A percentile compares a stretch with the other conserved stretches of the same genome.
Evolutionary conservation across 805 yeast species (phyloP).

Genomic region (Barnettozyma siamensis): DNA sequence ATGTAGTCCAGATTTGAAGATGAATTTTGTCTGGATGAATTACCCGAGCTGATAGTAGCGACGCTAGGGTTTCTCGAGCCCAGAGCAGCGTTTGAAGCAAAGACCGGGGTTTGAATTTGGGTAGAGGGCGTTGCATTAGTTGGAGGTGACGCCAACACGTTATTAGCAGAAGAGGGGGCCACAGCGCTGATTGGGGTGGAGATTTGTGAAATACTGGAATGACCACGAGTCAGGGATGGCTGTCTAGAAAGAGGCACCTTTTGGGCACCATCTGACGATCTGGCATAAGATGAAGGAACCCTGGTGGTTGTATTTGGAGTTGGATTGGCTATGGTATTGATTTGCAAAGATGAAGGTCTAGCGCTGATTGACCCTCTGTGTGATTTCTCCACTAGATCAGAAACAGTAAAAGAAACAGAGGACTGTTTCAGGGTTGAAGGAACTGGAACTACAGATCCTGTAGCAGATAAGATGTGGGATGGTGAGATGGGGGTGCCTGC

Average conservation of each 20-base stretch:
- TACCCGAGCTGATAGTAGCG: constrained; percentile 13
- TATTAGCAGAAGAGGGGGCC: not conserved
- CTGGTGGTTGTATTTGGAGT: constrained; percentile 8
- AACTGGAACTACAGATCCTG: not conserved
- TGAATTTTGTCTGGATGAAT: constrained; percentile 26
- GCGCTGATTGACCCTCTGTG: constrained; percentile 57
- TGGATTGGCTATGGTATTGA: constrained; percentile 13
- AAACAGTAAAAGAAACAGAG: constrained; percentile 43
- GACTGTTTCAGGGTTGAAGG: constrained; percentile 6
- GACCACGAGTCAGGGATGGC: constrained; percentile 5
- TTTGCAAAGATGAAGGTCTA: constrained; percentile 39
- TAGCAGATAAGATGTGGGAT: constrained; percentile 2
- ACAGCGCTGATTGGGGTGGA: not conserved
- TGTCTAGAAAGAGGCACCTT: constrained; percentile 12
- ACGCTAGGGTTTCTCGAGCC: constrained; percentile 19
- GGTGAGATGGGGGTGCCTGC: constrained; percentile 4
- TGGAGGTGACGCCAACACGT: not conserved
- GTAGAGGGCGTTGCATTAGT: not conserved
- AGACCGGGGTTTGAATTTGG: not conserved
- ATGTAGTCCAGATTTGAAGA: constrained; percentile 17
- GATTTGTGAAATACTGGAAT: not conserved
- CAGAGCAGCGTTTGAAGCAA: constrained; percentile 1
- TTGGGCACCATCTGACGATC: constrained; percentile 1
- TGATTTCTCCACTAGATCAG: constrained; percentile 34
- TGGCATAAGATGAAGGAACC: constrained; percentile 5